Evolutionary conservation across 768 basidiomycete genomes (phyloP).

Genomic region (Tulasnella sp.): DNA sequence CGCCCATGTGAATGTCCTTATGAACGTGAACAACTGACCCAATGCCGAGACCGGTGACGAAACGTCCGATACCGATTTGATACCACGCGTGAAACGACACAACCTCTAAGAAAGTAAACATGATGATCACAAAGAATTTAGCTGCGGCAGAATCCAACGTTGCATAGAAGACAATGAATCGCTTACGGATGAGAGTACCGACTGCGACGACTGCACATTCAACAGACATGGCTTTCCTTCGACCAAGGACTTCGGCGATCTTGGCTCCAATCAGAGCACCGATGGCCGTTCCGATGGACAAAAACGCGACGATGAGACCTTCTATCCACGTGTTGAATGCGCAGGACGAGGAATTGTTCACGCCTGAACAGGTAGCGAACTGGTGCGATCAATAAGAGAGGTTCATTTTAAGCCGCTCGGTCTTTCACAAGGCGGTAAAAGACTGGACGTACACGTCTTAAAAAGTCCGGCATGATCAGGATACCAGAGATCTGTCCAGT

Average conservation of each 20-base stretch:
- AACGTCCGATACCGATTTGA: constrained; percentile 51
- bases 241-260: constrained; percentile 51
- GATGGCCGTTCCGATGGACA: constrained; percentile 46
- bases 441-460: constrained; percentile 49
- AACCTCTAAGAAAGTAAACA: constrained; percentile 27
- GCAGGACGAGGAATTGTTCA: constrained; percentile 22
- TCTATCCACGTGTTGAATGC: constrained; percentile 10
- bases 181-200: constrained; percentile 43
- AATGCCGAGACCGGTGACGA: constrained; percentile 55
- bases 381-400: too few species aligned
- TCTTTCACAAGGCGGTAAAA: too few species aligned
- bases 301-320: constrained; percentile 54
- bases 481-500: constrained; percentile 73
- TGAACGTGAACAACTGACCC: constrained; percentile 55
- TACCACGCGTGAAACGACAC: constrained; percentile 43
- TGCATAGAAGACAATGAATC: too few species aligned
- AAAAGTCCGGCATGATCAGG: constrained; percentile 59
- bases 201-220: constrained; percentile 48
- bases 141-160: too few species aligned
- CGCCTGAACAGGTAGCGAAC: constrained; percentile 41
- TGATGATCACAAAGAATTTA: too few species aligned
- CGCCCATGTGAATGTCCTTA: too few species aligned
- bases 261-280: constrained; percentile 28
- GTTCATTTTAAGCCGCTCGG: too few species aligned
- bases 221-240: constrained; percentile 51